Base-by-base conservation (phyloP, 768 basidiomycete genomes). In the Rickenella mellea region DNA sequence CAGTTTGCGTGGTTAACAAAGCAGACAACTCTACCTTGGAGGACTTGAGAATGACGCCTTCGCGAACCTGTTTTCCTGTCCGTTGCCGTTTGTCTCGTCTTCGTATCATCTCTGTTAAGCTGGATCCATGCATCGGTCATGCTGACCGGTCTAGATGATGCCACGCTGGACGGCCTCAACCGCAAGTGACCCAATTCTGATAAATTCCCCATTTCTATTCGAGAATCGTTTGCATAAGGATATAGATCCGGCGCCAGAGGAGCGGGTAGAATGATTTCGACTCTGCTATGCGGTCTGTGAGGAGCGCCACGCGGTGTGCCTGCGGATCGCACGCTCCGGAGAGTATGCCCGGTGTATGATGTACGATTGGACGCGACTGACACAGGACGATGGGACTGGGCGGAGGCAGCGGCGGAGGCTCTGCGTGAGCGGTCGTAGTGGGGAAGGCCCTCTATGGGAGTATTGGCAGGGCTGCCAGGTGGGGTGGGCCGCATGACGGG, bases 201-300 rank as follows among this genome's bases (percentile, higher is more conserved):
- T n/a, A n/a, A n/a, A n/a, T n/a, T n/a, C n/a, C n/a, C n/a, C n/a
- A n/a, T n/a, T n/a, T n/a, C n/a, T n/a, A n/a, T n/a, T n/a, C n/a
- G n/a, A n/a, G n/a, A n/a, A n/a, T n/a, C n/a, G n/a, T 11, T 14
- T 22, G 33, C 15, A 6, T 45, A 41, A 12, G 49, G 56, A 20
- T 39, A 51, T n/a, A 68, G 56, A 29, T 56, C 55, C 9, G 70
- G 64, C 1, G 72, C 73, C 14, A 88, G 69, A 2, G 83, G 84
- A 1, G 73, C 58, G 0, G 85, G 85, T 3, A 85, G 64, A 12
- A 88, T 60, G 40, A 87, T 77, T 50, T 84, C 74, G 41, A 86
- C 60, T 42, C 69, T 69, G 54, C 68, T 80, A 44, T 73, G 70
- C 0, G 70, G 74, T 5, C 67, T 65, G 53, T 87, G 83, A 17